Evolutionary conservation across 805 yeast genomes (phyloP), one percentile per base, ranked within the genome.

Genomic region (Candida montana): DNA sequence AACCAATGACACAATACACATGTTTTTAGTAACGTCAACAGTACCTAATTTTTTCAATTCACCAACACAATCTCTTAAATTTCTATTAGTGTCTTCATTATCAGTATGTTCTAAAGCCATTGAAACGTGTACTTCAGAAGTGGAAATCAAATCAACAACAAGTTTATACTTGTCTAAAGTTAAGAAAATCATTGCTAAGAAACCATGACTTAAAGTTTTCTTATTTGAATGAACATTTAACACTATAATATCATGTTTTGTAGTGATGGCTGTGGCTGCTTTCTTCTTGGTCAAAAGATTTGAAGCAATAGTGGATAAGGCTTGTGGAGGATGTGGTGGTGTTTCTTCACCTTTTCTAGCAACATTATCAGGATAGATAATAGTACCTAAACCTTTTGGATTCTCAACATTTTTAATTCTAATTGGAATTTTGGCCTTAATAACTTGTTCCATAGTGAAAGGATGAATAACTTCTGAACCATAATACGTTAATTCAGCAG

Each of bases 391-490:
- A 35, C 98, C 98, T n/a, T 60, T 61, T 39, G 98, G 97, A 63
- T 91, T 91, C 64, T 79, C 90, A 41, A 93, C 99, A 63, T 93
- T 93, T 64, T 93, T 93, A 57, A 93, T 93, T 59, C 97, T 79
- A 61, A 93, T 93, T 35, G 99, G 99, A 59, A 93, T 93, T 59
- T 83, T 86, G 19, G 97, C 97, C 53, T 81, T 79, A 54, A 93
- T 93, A 44, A 91, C 99, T 68, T 93, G 99, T 67, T 91, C 98
- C 99, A 93, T 93, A 18, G 99, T 93, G 71, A 93, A 90, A 3
- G 99, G 99, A 59, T 93, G 99, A 54, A 93, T 93, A 51, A 93
- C 99, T 67, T 93, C 99, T 2, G 95, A 83, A 34, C 99, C 99
- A 59, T 93, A 93, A 65, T 93, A 93, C 1, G 99, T 93, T 62